Conservation (phyloP, 1,139 yeast genomes). For the Scheffersomyces stambukii region DNA sequence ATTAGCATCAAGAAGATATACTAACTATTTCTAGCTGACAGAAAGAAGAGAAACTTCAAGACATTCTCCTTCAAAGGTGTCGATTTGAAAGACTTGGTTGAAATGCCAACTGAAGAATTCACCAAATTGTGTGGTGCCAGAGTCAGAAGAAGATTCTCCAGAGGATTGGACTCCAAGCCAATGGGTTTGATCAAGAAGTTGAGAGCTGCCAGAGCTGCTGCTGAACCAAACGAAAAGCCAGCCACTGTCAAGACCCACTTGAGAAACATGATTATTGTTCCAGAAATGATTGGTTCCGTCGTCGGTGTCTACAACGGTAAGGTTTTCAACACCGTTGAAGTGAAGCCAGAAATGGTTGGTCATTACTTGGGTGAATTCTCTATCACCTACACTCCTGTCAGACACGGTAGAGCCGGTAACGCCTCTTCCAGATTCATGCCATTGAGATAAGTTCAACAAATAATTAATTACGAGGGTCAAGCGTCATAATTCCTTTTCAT, state of each 20-base stretch:
- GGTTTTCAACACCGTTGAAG: constrained; percentile 98
- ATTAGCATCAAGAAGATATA: no score
- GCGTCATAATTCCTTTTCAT: no score
- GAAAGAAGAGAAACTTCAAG: constrained; percentile 92
- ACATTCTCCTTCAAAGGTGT: constrained; percentile 99
- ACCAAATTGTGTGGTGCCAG: constrained; percentile 96
- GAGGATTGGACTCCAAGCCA: constrained; percentile 96
- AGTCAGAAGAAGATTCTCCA: constrained; percentile 99
- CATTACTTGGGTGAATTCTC: constrained; percentile 99
- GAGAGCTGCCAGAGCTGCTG: constrained; percentile 94
- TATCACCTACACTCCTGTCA: constrained; percentile 98
- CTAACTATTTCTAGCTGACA: constrained; percentile 47
- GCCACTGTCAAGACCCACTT: constrained; percentile 97
- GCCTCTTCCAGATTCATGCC: constrained; percentile 85
- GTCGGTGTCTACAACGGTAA: constrained; percentile 99
- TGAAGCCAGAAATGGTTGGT: constrained; percentile 99
- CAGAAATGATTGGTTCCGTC: constrained; percentile 99
- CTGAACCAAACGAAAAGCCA: constrained; percentile 96
- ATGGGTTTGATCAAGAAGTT: constrained; percentile 97
- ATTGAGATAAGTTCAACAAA: constrained; percentile 34
- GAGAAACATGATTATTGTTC: constrained; percentile 98
- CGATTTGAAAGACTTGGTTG: constrained; percentile 91
- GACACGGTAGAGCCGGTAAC: constrained; percentile 99
- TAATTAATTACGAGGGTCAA: no score
- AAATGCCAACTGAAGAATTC: constrained; percentile 95